Evolutionary conservation across 2,329 filamentous ascomycete species (phyloP), one percentile per base, ranked within the genome.

Genomic region (Neospermospora avenae): DNA sequence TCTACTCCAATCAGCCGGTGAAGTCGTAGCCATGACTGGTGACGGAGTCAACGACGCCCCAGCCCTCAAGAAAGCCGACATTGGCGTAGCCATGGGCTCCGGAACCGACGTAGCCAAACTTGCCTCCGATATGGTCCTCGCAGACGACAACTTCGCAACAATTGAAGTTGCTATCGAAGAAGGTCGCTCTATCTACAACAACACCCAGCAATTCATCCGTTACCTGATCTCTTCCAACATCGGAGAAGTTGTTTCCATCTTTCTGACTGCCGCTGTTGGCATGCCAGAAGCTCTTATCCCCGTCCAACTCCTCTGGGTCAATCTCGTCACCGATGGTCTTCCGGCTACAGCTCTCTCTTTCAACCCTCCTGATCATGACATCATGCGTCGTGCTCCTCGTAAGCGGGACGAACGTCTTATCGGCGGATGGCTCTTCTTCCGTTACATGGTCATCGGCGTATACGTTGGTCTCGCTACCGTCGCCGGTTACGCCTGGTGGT

Each of bases 141-240:
- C 93, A 25, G 96, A 99, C 77, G 92, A 97, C 78, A 99, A 99
- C 81, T 99, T 99, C 75, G 95, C 95, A 63, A 99, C 95, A 3
- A 99, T 99, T 68, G 91, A 96, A 74, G 82, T 91, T 58, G 95
- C 95, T 53, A 93, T 99, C 65, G 95, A 99, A 75, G 95, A 99
- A 77, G 95, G 95, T 57, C 89, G 95, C 64, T 93, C 93, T 65
- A 99, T 99, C 77, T 99, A 97, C 84, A 98, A 95, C 87, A 99
- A 99, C 82, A 99, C 95, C 5, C 95, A 99, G 74, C 95, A 99
- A 75, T 99, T 99, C 77, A 99, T 99, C 77, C 91, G 96, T 53
- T 99, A 99, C 75, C 84, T 99, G 63, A 99, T 99, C 75, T 98
- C 93, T 8, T 98, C 93, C 65, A 99, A 99, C 80, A 99, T 99